Evolutionary conservation across 2,329 filamentous ascomycete species (phyloP).

Genomic region (Coniochaeta ligniaria): DNA sequence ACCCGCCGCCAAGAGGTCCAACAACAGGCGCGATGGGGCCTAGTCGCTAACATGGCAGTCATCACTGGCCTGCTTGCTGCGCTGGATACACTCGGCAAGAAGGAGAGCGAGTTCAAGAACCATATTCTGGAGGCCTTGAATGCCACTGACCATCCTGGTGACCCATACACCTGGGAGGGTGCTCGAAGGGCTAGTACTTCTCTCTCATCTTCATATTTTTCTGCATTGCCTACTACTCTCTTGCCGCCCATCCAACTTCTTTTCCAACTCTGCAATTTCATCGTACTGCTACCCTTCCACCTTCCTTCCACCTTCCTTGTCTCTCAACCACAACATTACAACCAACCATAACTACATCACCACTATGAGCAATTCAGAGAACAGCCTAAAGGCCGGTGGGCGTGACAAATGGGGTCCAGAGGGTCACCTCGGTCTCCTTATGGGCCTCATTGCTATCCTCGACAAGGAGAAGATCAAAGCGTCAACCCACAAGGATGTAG

Average conservation of each 20-base stretch:
- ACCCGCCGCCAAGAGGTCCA: too few relatives aligned
- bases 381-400: neutral
- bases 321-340: neutral
- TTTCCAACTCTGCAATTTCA: neutral
- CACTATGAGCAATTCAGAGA: neutral
- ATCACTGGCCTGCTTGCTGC: neutral
- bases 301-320: neutral
- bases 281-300: neutral
- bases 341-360: conserved; percentile 15
- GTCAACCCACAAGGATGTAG: neutral
- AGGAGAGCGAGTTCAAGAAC: conserved; percentile 1
- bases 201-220: neutral
- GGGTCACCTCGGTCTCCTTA: neutral
- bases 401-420: neutral
- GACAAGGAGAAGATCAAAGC: neutral
- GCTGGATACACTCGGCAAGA: neutral
- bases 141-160: neutral
- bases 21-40: too few relatives aligned
- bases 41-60: too few relatives aligned
- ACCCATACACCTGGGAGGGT: neutral
- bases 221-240: neutral
- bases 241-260: too few relatives aligned
- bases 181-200: neutral
- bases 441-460: neutral
- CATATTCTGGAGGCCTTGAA: neutral